Evolutionary conservation across 495 filamentous ascomycete species (phyloP).

Genomic region (Penicillium verhagenii): DNA sequence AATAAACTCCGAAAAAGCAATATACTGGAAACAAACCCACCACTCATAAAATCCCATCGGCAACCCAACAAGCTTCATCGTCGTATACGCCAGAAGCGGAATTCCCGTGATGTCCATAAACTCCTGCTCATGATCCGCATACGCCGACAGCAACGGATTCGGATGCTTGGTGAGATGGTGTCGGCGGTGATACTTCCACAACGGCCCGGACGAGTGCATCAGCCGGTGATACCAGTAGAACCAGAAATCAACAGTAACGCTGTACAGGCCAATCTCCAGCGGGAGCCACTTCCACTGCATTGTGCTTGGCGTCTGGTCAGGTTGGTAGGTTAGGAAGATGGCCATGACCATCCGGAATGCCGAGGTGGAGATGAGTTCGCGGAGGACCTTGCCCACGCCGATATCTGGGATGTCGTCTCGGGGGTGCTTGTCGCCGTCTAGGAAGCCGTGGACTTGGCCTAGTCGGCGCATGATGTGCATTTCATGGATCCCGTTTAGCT

Average conservation of each 20-base stretch:
- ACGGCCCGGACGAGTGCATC: constrained; percentile 20
- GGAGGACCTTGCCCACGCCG: constrained; percentile 23
- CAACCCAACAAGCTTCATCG: constrained; percentile 20
- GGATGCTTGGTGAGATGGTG: constrained; percentile 32
- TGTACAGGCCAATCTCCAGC: constrained; percentile 28
- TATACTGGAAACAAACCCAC: constrained; percentile 32
- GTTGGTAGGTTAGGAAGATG: constrained; percentile 22
- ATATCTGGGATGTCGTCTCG: constrained; percentile 30
- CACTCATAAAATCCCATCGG: constrained; percentile 33
- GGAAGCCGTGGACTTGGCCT: constrained; percentile 25
- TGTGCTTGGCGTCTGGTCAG: constrained; percentile 35
- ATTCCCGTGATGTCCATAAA: constrained; percentile 31
- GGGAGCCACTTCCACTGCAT: constrained; percentile 25
- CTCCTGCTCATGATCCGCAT: constrained; percentile 31
- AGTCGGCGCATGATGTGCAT: constrained; percentile 27
- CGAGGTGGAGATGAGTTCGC: constrained; percentile 25
- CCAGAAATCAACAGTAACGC: constrained; percentile 30
- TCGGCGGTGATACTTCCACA: constrained; percentile 30
- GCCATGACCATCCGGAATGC: constrained; percentile 25
- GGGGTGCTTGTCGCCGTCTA: constrained; percentile 30
- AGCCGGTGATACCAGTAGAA: constrained; percentile 32
- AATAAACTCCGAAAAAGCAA: constrained; percentile 29
- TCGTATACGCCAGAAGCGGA: constrained; percentile 25
- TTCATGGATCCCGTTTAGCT: constrained; percentile 26
- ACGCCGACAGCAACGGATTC: constrained; percentile 27